Evolutionary conservation across 345 rosid genomes (phyloP), one percentile per base, ranked within the genome.

Genomic region (Camelina laxa): DNA sequence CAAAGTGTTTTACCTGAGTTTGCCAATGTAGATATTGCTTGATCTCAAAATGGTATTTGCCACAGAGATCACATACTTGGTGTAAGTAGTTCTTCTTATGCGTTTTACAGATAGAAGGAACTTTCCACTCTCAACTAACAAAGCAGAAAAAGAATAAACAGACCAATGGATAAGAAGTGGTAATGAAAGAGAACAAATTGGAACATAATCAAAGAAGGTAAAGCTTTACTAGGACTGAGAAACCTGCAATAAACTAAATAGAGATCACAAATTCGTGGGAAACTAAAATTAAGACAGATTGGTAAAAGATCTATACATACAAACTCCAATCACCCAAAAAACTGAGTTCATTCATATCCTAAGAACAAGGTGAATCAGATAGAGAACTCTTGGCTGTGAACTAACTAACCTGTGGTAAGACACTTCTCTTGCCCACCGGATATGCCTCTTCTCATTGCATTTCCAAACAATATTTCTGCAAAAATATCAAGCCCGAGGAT

Each of bases 121-220:
- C 85, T 91, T 93, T n/a, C 98, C 98, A 69, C 87, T 88, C 82
- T 91, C 96, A 74, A 91, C 97, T 73, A 89, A 84, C 81, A 88
- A 65, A 61, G 90, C 97, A 89, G 85, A 73, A 81, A 22, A 61
- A 66, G 33, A 27, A 51, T 65, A 39, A 13, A 15, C 14, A 12
- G 10, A 62, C 2, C 30, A 16, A 6, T 4, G 0, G 39, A 45
- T 17, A 30, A 35, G 24, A 22, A 12, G 16, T 54, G 11, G 16
- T n/a, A 16, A 16, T 4, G 17, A 53, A 35, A 7, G 14, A 50
- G 6, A 31, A 9, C 17, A 60, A 38, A 21, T 8, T 24, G 0
- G 5, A 58, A 58, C 41, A 36, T 13, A 8, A 17, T 0, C 27
- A 48, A 42, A 41, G 20, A 53, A 21, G 70, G 9, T 39, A 11